Conservation (phyloP, 2,329 filamentous ascomycete species). For the Aspergillus arachidicola region DNA sequence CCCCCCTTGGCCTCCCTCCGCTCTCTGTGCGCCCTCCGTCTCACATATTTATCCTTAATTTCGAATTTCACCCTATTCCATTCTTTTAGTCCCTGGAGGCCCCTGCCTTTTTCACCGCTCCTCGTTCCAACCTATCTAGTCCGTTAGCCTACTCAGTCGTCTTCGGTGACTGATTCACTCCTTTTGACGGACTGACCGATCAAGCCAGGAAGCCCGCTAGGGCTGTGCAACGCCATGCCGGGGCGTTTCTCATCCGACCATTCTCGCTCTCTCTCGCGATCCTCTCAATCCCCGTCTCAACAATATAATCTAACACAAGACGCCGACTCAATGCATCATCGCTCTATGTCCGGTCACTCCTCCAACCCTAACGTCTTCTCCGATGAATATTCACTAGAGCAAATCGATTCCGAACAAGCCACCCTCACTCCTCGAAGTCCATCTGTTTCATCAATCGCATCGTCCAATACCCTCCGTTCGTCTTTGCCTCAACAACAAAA, state of each 20-base stretch:
- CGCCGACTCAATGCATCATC: constrained; percentile 32
- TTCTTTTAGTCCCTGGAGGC: constrained; percentile 7
- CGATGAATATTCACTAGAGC: constrained; percentile 51
- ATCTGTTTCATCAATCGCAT: constrained; percentile 35
- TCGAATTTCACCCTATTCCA: background rate
- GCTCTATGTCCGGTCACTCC: constrained; percentile 32
- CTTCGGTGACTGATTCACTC: constrained; percentile 23
- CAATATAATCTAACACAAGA: constrained; percentile 26
- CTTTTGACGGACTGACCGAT: constrained; percentile 32
- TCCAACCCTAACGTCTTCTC: constrained; percentile 51
- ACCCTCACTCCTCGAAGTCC: constrained; percentile 33
- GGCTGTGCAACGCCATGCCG: constrained; percentile 44
- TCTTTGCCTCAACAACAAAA: constrained; percentile 28
- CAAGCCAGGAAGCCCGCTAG: constrained; percentile 38
- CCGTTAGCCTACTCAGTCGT: constrained; percentile 17
- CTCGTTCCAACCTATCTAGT: constrained; percentile 11
- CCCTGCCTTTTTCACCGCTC: constrained; percentile 13
- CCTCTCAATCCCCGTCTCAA: constrained; percentile 30
- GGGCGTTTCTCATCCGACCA: constrained; percentile 40
- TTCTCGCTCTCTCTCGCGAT: constrained; percentile 37
- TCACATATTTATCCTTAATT: background rate
- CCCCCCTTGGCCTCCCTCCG: constrained; percentile 1
- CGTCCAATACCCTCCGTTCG: constrained; percentile 36
- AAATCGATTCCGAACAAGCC: constrained; percentile 38
- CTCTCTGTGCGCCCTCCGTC: background rate